Evolutionary conservation across 2,329 filamentous ascomycete species (phyloP).

Genomic region (Fusarium sp.): DNA sequence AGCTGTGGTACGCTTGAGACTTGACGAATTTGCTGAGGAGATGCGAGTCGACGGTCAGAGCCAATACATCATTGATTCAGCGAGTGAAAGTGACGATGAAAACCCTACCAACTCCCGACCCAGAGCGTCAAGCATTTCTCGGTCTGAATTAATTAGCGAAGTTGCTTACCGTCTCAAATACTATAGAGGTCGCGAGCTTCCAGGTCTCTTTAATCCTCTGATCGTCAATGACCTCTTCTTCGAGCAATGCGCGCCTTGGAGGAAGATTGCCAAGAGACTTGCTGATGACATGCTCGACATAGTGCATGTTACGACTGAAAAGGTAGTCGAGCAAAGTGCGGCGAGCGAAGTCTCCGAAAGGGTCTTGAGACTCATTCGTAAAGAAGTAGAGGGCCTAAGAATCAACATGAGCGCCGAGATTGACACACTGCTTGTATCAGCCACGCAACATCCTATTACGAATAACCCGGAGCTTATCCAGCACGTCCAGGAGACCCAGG

Average conservation of each 20-base stretch:
- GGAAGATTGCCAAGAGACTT: constrained; percentile 49
- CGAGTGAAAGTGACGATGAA: not conserved
- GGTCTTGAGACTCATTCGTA: not conserved
- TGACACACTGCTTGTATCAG: not conserved
- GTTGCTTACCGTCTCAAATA: constrained; percentile 35
- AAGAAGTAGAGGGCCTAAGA: not conserved
- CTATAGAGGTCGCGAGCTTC: constrained; percentile 59
- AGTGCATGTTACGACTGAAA: not conserved
- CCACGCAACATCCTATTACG: not conserved
- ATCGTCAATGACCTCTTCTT: constrained; percentile 68
- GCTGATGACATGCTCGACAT: constrained; percentile 23
- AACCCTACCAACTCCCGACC: rapidly evolving
- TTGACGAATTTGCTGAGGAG: not conserved
- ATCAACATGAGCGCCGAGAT: not conserved
- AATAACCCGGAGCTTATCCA: not conserved
- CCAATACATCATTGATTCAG: not conserved
- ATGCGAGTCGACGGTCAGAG: not conserved
- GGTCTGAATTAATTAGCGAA: constrained; percentile 30
- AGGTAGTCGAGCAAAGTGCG: not conserved
- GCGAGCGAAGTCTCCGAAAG: not conserved
- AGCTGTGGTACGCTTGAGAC: not conserved
- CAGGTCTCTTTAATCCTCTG: constrained; percentile 68
- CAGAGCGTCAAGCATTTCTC: not conserved
- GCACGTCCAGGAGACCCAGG: not conserved
- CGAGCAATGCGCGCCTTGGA: constrained; percentile 67